These are phyloP conservation scores for Gossypium schwendimanii DNA, from an alignment of 441 rosid species.

Conservation along the genomic window DNA sequence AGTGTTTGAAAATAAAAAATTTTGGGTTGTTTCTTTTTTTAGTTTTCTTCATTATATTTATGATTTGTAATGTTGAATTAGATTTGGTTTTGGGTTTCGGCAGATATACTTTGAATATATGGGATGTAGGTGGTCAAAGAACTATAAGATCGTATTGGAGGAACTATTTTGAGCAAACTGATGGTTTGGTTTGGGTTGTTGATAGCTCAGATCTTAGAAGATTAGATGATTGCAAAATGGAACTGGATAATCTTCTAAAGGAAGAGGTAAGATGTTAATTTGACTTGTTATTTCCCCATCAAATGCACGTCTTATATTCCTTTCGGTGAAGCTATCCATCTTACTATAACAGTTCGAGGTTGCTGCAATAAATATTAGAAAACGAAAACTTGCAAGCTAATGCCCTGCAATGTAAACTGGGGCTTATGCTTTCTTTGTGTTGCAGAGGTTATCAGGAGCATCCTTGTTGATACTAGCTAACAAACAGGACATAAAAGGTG, in stretches of 20 bases:
- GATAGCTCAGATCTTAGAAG: slow-evolving; percentile 94
- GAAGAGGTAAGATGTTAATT: slow-evolving; percentile 58
- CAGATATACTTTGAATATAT: slow-evolving; percentile 79
- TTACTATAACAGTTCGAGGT: neutral
- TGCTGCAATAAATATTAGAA: neutral
- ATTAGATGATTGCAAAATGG: slow-evolving; percentile 88
- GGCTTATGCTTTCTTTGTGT: slow-evolving; percentile 1
- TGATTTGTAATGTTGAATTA: neutral
- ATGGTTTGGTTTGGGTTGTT: slow-evolving; percentile 95
- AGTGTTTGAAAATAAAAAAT: neutral
- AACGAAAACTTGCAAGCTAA: neutral
- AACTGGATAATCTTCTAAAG: slow-evolving; percentile 81
- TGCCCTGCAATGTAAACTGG: neutral
- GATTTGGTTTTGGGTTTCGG: slow-evolving; percentile 9
- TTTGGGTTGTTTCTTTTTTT: neutral
- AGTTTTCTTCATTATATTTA: neutral
- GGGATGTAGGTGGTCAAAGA: slow-evolving; percentile 97
- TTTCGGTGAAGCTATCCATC: neutral
- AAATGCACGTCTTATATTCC: neutral
- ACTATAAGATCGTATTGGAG: slow-evolving; percentile 96
- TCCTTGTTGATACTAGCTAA: slow-evolving; percentile 79
- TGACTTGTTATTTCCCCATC: neutral
- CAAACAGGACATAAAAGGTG: slow-evolving; percentile 16
- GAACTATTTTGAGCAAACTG: slow-evolving; percentile 96
- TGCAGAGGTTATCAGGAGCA: slow-evolving; percentile 87